Conservation (phyloP, 2,329 filamentous ascomycete genomes). For the Cordyceps cateniannulata region DNA sequence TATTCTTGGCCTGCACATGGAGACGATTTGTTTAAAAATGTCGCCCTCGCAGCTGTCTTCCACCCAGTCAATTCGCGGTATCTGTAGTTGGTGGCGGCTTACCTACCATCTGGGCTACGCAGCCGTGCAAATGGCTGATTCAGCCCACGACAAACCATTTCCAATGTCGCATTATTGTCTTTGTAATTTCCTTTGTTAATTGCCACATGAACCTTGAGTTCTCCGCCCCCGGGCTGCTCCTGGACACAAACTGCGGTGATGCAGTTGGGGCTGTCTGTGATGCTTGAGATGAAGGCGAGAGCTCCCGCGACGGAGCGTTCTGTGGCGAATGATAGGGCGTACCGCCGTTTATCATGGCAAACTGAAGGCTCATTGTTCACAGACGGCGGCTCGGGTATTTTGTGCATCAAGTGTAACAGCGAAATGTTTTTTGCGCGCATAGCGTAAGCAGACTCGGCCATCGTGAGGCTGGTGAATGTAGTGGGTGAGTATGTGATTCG, state of each 20-base stretch:
- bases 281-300: neutral
- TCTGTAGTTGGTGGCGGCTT: neutral
- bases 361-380: neutral
- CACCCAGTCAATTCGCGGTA: neutral
- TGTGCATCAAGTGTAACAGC: neutral
- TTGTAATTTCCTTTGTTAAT: neutral
- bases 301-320: neutral
- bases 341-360: neutral
- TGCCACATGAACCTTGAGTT: neutral
- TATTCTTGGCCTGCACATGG: neutral
- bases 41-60: neutral
- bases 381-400: neutral
- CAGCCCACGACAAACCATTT: neutral
- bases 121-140: neutral
- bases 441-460: neutral
- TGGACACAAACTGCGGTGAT: constrained; percentile 4
- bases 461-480: neutral
- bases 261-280: neutral
- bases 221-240: neutral
- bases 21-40: neutral
- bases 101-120: neutral
- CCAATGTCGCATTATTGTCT: neutral
- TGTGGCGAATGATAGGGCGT: neutral
- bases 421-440: constrained; percentile 1
- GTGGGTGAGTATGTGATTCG: neutral